Evolutionary conservation across 1,284 basidiomycete genomes (phyloP), one percentile per base, ranked within the genome.

Genomic region (Ustilago shanxiensis): DNA sequence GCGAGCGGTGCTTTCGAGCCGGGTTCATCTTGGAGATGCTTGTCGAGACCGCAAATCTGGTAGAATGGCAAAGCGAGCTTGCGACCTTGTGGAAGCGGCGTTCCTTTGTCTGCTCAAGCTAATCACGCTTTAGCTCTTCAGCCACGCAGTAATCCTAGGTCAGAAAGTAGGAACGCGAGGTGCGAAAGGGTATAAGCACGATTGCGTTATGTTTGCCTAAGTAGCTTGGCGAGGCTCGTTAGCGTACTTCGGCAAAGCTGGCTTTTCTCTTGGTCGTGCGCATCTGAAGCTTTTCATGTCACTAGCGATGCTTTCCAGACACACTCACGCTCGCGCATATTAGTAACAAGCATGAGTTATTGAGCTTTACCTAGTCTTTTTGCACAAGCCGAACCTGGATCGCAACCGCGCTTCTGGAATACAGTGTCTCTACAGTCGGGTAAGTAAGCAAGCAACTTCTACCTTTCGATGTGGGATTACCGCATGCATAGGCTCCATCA

Each of bases 151-250:
- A 54, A 37, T 11, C 29, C 24, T 4, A 54, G 52, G 29, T 39
- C 51, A 53, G 31, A 54, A 26, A n/a, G 26, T 24, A 39, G 31
- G 50, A n/a, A 52, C 29, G 50, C 50, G 50, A 52, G 31, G 28
- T 50, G 50, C 47, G n/a, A n/a, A 50, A 28, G 10, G 13, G 28
- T 6, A 10, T 14, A 37, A 14, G 47, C 47, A 29, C 26, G 47
- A 29, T 50, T 50, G 47, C 24, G 47, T 49, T 24, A 24, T 9
- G 1, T 44, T 20, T 44, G 20, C 41, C 11, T 10, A 37, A 13
- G 24, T 14, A 5, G 29, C 33, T 54, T 39, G 54, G 54, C 54
- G 54, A 56, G 39, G 39, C 39, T 45, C 39, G 39, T 45, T 56
- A 56, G 26, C 44, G 26, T 18, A 35, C 29, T 2, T 41, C 39